phyloP scores from a whole-genome alignment of 805 yeast species.

The Candida khao-thaluensis region DNA sequence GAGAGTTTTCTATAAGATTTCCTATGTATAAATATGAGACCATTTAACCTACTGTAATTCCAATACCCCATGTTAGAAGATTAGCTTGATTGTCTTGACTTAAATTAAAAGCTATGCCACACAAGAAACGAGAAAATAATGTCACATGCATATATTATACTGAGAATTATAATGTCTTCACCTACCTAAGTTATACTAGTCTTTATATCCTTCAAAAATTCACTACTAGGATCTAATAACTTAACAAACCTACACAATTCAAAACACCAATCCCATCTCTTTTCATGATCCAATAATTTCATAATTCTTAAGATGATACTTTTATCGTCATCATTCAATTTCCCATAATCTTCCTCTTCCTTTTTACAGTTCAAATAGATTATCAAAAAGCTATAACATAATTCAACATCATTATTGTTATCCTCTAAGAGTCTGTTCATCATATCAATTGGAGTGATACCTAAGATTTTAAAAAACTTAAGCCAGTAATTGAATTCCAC shows the following conservation, averaged over 20 bases:
- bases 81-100: too few relatives aligned
- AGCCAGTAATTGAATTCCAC: constrained; percentile 58
- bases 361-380: constrained; percentile 52
- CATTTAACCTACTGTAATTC: too few relatives aligned
- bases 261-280: constrained; percentile 52
- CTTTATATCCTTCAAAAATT: constrained; percentile 21
- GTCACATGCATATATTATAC: neutral
- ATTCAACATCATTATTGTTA: constrained; percentile 32
- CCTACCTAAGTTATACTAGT: neutral
- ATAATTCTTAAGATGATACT: constrained; percentile 43
- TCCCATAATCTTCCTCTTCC: constrained; percentile 27
- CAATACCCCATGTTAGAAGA: too few relatives aligned
- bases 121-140: too few relatives aligned
- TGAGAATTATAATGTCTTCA: too few relatives aligned
- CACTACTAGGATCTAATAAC: constrained; percentile 45
- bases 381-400: constrained; percentile 52
- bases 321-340: constrained; percentile 34
- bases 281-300: constrained; percentile 38
- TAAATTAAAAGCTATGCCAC: too few relatives aligned
- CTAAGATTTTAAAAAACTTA: constrained; percentile 41
- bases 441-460: constrained; percentile 45
- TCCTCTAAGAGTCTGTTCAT: constrained; percentile 39
- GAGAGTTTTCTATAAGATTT: too few relatives aligned
- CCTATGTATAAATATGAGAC: neutral
- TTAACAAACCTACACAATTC: constrained; percentile 55